phyloP scores from a whole-genome alignment of 108 stramenopile species.

The Nitzschia inconspicua region DNA sequence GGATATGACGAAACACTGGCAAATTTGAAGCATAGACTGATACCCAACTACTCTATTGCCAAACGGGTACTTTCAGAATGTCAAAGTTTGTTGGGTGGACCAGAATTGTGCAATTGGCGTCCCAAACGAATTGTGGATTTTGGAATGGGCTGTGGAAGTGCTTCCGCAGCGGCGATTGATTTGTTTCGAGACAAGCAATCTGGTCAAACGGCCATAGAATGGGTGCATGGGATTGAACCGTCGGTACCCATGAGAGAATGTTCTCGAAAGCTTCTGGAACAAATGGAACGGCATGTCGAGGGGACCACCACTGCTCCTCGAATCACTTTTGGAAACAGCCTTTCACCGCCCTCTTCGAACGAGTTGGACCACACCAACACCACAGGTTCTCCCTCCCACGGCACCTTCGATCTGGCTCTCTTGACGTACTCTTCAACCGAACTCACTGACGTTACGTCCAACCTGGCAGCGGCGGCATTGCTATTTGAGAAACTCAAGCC shows the following conservation, averaged over 20 bases:
- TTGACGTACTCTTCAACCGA: slow-evolving; percentile 67
- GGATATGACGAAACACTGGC: slow-evolving; percentile 68
- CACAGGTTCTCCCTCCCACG: not conserved
- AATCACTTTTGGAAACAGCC: slow-evolving; percentile 56
- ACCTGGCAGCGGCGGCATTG: slow-evolving; percentile 17
- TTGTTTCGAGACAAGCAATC: slow-evolving; percentile 30
- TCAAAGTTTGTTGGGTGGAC: slow-evolving; percentile 44
- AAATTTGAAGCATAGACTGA: slow-evolving; percentile 48
- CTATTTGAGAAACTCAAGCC: slow-evolving; percentile 72
- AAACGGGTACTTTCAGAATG: slow-evolving; percentile 64
- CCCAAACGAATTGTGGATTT: slow-evolving; percentile 71
- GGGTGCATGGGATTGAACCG: slow-evolving; percentile 84
- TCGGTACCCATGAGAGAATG: slow-evolving; percentile 70
- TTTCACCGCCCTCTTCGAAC: slow-evolving; percentile 19
- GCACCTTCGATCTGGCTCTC: slow-evolving; percentile 68
- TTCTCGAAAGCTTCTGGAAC: slow-evolving; percentile 47
- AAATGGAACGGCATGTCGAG: slow-evolving; percentile 12
- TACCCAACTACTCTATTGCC: slow-evolving; percentile 63
- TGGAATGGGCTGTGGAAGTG: slow-evolving; percentile 72
- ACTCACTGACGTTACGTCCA: slow-evolving; percentile 49
- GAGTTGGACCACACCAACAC: slow-evolving; percentile 6
- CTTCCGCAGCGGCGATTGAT: slow-evolving; percentile 69
- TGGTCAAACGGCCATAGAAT: slow-evolving; percentile 39
- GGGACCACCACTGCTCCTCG: slow-evolving; percentile 29
- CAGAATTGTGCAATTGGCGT: slow-evolving; percentile 10